phyloP scores from a whole-genome alignment of 1,139 yeast genomes.

The Kodamaea plutei region DNA sequence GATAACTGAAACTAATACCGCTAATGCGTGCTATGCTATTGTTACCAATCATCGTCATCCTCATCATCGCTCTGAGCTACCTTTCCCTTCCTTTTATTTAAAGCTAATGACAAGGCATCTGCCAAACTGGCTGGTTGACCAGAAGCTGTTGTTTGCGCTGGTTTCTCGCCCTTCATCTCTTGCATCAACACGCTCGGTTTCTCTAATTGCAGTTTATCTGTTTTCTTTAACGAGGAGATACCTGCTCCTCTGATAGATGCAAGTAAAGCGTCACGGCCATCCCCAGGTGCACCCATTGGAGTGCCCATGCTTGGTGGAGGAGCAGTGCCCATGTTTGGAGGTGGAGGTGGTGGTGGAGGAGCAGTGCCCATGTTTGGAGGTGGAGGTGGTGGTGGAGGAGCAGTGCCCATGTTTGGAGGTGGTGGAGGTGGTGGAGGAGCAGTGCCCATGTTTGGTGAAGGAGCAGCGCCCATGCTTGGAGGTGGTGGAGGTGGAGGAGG shows the following conservation, averaged over 20 bases:
- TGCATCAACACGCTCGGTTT: slow-evolving; percentile 68
- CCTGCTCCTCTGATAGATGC: slow-evolving; percentile 83
- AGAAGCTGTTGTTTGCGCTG: slow-evolving; percentile 24
- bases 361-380: slow-evolving; percentile 10
- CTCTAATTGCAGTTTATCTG: slow-evolving; percentile 81
- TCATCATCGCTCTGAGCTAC: slow-evolving; percentile 86
- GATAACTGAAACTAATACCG: no score
- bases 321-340: slow-evolving; percentile 17
- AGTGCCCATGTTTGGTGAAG: slow-evolving; percentile 14
- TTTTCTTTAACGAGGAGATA: slow-evolving; percentile 62
- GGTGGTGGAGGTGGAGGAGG: slow-evolving; percentile 24
- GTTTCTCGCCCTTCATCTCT: slow-evolving; percentile 64
- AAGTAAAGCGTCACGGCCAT: slow-evolving; percentile 75
- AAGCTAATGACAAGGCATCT: slow-evolving; percentile 84
- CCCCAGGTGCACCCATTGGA: slow-evolving; percentile 36
- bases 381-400: slow-evolving; percentile 20
- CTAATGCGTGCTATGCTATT: no score
- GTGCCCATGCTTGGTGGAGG: slow-evolving; percentile 16
- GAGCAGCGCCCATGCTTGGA: no score
- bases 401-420: slow-evolving; percentile 20
- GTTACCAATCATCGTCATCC: slow-evolving; percentile 70
- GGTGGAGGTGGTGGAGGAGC: slow-evolving; percentile 36
- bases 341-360: slow-evolving; percentile 24
- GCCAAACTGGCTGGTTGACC: slow-evolving; percentile 65
- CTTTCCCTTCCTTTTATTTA: slow-evolving; percentile 74